A percentile compares a stretch with the other conserved stretches of the same genome.
Evolutionary conservation across 148 eudicot species (phyloP).

Genomic region (Vaccinium vitisidaea): DNA sequence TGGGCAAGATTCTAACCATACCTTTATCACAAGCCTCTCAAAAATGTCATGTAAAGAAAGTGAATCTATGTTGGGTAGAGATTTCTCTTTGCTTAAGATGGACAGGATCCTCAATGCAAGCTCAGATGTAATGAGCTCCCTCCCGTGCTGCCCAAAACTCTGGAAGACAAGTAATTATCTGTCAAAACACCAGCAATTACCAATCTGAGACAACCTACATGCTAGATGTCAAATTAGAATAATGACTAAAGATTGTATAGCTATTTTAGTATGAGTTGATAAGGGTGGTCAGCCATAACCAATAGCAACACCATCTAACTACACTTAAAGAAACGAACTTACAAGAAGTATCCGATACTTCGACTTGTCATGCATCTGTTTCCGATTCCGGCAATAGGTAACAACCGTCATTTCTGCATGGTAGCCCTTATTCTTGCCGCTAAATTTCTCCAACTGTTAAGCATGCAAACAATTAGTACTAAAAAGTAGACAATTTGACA

Average conservation of each 20-base stretch:
- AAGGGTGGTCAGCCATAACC: neutral
- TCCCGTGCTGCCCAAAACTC: constrained; percentile 99
- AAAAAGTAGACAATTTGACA: neutral
- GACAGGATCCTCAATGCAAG: constrained; percentile 85
- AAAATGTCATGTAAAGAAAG: constrained; percentile 54
- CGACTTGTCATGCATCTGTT: constrained; percentile 50
- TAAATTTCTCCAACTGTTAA: constrained; percentile 65
- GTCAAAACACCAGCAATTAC: constrained; percentile 96
- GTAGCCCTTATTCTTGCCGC: constrained; percentile 70
- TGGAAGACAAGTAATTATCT: constrained; percentile 99
- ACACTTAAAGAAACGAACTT: constrained; percentile 32
- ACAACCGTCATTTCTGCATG: constrained; percentile 67
- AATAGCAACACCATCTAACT: constrained; percentile 1
- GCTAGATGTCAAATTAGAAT: constrained; percentile 20
- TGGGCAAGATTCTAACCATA: constrained; percentile 22
- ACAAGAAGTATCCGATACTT: constrained; percentile 89
- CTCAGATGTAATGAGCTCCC: constrained; percentile 95
- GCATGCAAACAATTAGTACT: neutral
- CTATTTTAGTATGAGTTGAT: neutral
- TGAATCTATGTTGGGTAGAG: constrained; percentile 66
- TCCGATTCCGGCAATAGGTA: constrained; percentile 66
- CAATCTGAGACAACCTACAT: constrained; percentile 66
- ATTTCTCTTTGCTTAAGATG: constrained; percentile 84
- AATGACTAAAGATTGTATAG: neutral
- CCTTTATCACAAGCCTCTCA: constrained; percentile 84